phyloP scores from a whole-genome alignment of 805 yeast genomes.

The Jamesozyma spencerorum region DNA sequence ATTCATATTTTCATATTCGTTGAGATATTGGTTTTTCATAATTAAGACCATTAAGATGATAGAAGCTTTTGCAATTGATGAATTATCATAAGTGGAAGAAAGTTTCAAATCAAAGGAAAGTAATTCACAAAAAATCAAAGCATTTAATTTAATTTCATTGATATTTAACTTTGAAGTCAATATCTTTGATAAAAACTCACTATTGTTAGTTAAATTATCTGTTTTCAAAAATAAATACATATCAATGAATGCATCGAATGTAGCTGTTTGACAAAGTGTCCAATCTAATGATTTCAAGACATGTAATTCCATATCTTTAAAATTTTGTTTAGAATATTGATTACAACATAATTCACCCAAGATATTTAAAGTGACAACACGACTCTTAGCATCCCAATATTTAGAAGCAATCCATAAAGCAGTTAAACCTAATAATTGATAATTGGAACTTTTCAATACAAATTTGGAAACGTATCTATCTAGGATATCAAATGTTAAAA shows the following conservation, averaged over 20 bases:
- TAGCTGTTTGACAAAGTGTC: slow-evolving; percentile 48
- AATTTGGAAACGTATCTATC: slow-evolving; percentile 82
- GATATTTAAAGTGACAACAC: slow-evolving; percentile 45
- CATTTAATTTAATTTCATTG: slow-evolving; percentile 44
- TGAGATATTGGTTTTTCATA: slow-evolving; percentile 29
- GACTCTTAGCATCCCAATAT: slow-evolving; percentile 57
- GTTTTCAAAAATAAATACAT: slow-evolving; percentile 32
- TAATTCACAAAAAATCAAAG: slow-evolving; percentile 57
- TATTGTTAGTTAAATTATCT: slow-evolving; percentile 3
- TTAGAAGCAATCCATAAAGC: slow-evolving; percentile 88
- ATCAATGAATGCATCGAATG: slow-evolving; percentile 56
- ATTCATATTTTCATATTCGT: slow-evolving; percentile 15
- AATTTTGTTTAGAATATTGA: slow-evolving; percentile 45
- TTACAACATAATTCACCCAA: slow-evolving; percentile 49
- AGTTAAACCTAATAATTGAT: slow-evolving; percentile 78
- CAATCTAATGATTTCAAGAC: slow-evolving; percentile 55
- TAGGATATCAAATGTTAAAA: slow-evolving; percentile 57
- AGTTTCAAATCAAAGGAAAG: slow-evolving; percentile 53
- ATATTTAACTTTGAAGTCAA: slow-evolving; percentile 13
- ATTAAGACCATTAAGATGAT: slow-evolving; percentile 37
- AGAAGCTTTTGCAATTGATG: slow-evolving; percentile 45
- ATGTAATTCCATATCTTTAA: slow-evolving; percentile 62
- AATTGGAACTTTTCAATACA: slow-evolving; percentile 70
- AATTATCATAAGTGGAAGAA: slow-evolving; percentile 40
- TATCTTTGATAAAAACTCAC: slow-evolving; percentile 7